Evolutionary conservation across 257 asterid genomes (phyloP).

Genomic region (Scutellaria baicalensis): DNA sequence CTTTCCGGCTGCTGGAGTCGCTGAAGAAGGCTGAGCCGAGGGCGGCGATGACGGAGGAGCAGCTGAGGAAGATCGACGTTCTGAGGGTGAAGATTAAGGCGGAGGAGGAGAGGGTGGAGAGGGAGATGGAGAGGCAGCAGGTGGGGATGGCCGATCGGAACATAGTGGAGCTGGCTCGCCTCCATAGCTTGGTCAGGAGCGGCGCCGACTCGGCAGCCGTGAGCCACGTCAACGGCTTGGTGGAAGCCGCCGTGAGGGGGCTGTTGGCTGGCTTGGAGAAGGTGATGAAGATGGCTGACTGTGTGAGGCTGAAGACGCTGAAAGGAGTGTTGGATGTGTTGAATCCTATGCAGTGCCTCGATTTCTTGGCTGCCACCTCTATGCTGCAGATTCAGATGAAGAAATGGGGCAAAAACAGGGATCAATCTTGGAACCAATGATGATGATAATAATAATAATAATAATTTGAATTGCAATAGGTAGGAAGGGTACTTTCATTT

Average conservation of each 20-base stretch:
- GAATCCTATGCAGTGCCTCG: conserved; percentile 39
- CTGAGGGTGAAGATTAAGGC: conserved; percentile 32
- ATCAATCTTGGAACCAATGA: neutral
- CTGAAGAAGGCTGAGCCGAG: neutral
- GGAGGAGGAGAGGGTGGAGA: conserved; percentile 67
- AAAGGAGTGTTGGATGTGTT: conserved; percentile 50
- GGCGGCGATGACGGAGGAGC: conserved; percentile 32
- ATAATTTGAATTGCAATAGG: neutral
- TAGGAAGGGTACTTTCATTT: no score
- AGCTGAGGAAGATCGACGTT: conserved; percentile 25
- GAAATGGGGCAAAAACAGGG: conserved; percentile 26
- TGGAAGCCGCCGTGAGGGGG: conserved; percentile 34
- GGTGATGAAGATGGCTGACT: conserved; percentile 74
- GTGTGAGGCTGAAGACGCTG: conserved; percentile 52
- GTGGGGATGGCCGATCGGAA: conserved; percentile 54
- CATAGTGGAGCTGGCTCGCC: conserved; percentile 44
- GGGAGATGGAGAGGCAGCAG: conserved; percentile 75
- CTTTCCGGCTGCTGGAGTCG: conserved; percentile 39
- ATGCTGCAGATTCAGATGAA: conserved; percentile 42
- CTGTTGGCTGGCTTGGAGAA: conserved; percentile 36
- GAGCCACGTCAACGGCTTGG: conserved; percentile 16
- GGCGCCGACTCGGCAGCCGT: neutral
- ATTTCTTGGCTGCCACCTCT: conserved; percentile 42
- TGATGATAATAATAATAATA: no score
- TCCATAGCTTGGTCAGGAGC: conserved; percentile 1